A percentile compares a stretch with the other conserved stretches of the same genome.
These are phyloP conservation scores for Funneliformis geosporum DNA, from an alignment of 192 early-diverging fungal genomes.

Conservation along the genomic window DNA sequence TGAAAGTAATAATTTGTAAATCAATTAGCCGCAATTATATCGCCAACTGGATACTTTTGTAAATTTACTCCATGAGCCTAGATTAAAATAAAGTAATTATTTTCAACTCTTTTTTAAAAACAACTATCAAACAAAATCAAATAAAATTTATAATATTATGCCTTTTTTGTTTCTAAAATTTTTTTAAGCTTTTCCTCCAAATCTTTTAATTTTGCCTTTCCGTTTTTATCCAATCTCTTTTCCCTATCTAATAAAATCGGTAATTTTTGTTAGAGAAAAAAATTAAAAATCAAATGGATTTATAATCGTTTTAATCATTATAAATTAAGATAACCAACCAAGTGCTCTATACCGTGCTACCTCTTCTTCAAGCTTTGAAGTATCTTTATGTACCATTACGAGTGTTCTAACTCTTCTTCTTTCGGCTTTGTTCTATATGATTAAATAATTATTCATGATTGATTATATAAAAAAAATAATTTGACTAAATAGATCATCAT, in stretches of 20 bases:
- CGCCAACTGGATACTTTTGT: background rate
- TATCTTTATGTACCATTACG: constrained; percentile 58
- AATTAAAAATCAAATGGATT: background rate
- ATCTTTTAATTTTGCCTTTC: constrained; percentile 43
- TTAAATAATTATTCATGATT: background rate
- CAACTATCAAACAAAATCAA: background rate
- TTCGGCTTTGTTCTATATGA: constrained; percentile 63
- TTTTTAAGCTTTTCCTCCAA: constrained; percentile 53
- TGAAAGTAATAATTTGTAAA: background rate
- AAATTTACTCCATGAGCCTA: constrained; percentile 29
- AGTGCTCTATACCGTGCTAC: constrained; percentile 45
- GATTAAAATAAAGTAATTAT: background rate
- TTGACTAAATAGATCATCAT: background rate
- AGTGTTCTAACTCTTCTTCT: constrained; percentile 57
- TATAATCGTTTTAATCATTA: too few species aligned
- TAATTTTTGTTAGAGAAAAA: constrained; percentile 10
- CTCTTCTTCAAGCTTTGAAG: constrained; percentile 53
- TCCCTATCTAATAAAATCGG: constrained; percentile 32
- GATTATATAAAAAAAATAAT: background rate
- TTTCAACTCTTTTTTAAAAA: background rate
- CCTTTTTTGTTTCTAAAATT: constrained; percentile 61
- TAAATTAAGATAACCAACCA: constrained; percentile 40
- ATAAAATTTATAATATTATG: background rate
- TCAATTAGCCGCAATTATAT: background rate
- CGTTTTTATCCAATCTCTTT: constrained; percentile 53